Evolutionary conservation across 805 yeast species (phyloP), one percentile per base, ranked within the genome.

Genomic region (Wickerhamomyces subpelliculosus): DNA sequence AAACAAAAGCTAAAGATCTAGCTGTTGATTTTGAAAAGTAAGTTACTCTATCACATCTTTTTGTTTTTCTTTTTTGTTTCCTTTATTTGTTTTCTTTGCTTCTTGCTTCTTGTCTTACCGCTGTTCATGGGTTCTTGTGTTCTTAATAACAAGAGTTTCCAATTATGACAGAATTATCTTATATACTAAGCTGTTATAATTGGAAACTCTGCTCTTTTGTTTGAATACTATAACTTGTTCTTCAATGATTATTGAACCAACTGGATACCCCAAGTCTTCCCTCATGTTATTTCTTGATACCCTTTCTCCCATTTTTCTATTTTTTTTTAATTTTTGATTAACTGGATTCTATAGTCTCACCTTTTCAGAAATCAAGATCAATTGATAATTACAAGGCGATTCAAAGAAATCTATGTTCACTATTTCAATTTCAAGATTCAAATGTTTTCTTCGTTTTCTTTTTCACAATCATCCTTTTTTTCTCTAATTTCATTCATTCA

Each of bases 11-110:
- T 13, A 70, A 69, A 36, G 76, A 71, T 38, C 61, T 78, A 46
- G 82, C 83, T 18, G 72, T 75, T 16, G 72, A 70, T 32, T 76
- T 78, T 48, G 83, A 78, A 56, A 65, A 64, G 78, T 78, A 68
- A 57, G 80, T 75, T 53, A 46, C 23, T 28, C 18, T 28, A 32
- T 29, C 34, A 37, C 23, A 27, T 39, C 21, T 28, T 34, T n/a
- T 23, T 34, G 34, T 21, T 11, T 31, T 35, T 36, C 17, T 37
- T 13, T 35, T 14, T 4, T 23, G n/a, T 33, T 37, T 33, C 25
- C n/a, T 38, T 25, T 20, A 14, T 35, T 33, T 35, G 4, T 36
- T 9, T 34, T 33, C 27, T 37, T n/a, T 37, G 24, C 17, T 27
- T 13, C 6, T 20, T n/a, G 19, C 25, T 21, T 21, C 27, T 27